These are phyloP conservation scores for Scleroderma citrinum DNA, from an alignment of 768 basidiomycete species.

Conservation along the genomic window DNA sequence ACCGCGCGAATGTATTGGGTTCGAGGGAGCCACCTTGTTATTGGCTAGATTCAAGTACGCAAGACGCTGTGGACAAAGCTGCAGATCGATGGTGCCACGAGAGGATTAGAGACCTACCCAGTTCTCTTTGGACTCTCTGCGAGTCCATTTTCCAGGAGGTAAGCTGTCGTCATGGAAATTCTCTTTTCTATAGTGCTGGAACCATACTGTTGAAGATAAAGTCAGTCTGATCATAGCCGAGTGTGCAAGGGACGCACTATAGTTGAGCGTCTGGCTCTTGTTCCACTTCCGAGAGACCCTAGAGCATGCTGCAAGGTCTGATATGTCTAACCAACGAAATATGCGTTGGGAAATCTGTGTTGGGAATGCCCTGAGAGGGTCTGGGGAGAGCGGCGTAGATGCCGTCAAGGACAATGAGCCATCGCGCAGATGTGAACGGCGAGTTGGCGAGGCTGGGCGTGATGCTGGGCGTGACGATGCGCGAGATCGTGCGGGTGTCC, in stretches of 20 bases:
- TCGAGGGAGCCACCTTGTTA: constrained; percentile 37
- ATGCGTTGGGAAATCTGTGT: constrained; percentile 80
- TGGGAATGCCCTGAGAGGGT: constrained; percentile 67
- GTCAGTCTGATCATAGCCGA: neutral
- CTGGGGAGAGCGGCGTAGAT: constrained; percentile 26
- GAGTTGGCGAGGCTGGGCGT: constrained; percentile 35
- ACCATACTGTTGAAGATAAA: constrained; percentile 65
- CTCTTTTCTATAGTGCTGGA: constrained; percentile 84
- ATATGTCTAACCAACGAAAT: constrained; percentile 55
- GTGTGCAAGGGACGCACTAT: constrained; percentile 44
- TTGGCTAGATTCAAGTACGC: constrained; percentile 37
- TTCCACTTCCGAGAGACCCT: constrained; percentile 84
- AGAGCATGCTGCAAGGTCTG: constrained; percentile 71
- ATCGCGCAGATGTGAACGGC: constrained; percentile 13
- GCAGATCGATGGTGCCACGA: constrained; percentile 14
- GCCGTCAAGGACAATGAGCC: constrained; percentile 24
- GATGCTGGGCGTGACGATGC: constrained; percentile 44
- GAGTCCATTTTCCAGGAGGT: constrained; percentile 85
- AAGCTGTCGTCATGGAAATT: constrained; percentile 77
- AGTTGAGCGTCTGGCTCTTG: constrained; percentile 86
- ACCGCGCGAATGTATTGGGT: constrained; percentile 29
- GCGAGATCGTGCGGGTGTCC: constrained; percentile 61
- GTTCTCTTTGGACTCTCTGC: constrained; percentile 88
- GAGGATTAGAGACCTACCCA: constrained; percentile 46
- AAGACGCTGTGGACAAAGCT: constrained; percentile 40